These are phyloP conservation scores for Fusarium multiceps DNA, from an alignment of 2,329 filamentous ascomycete species.

Conservation along the genomic window DNA sequence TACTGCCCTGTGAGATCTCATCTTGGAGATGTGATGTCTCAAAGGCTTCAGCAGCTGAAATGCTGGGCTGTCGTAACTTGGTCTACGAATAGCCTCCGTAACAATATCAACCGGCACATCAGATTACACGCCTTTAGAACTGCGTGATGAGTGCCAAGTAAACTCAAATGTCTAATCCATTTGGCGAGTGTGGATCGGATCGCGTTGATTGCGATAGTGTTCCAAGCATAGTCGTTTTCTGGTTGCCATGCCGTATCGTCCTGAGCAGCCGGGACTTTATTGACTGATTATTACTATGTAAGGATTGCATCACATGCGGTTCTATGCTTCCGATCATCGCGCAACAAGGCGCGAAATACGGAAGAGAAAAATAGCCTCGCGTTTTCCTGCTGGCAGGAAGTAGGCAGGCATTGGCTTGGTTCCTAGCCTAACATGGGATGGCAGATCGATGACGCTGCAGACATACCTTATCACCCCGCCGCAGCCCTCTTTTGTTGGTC, in stretches of 20 bases:
- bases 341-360: conserved; percentile 7
- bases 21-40: conserved; percentile 16
- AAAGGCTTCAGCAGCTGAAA: conserved; percentile 5
- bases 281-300: neutral
- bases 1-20: conserved; percentile 2
- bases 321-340: neutral
- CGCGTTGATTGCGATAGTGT: neutral
- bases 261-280: neutral
- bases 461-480: conserved; percentile 31
- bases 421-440: conserved; percentile 14
- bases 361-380: conserved; percentile 13
- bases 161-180: conserved; percentile 4
- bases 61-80: neutral
- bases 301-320: conserved; percentile 3
- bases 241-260: neutral
- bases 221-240: neutral
- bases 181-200: conserved; percentile 5
- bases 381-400: neutral
- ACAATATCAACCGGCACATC: conserved; percentile 3
- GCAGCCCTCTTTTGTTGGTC: conserved; percentile 17
- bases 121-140: neutral
- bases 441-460: conserved; percentile 36
- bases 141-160: conserved; percentile 27
- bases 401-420: neutral
- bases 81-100: neutral